Conservation (phyloP, 345 rosid species). For the Linum lewisii region DNA sequence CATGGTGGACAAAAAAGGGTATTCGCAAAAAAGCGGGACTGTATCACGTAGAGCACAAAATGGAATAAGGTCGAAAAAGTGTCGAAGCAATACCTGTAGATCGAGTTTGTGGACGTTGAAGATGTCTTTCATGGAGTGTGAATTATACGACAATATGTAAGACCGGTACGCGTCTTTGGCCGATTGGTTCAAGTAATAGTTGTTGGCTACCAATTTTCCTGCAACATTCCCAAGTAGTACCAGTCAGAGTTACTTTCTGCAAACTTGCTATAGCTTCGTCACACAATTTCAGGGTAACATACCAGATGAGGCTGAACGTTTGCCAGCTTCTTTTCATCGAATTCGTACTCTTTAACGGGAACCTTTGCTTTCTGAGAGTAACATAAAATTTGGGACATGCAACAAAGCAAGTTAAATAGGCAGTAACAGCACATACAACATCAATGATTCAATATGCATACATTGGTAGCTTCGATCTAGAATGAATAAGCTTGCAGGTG, state of each 20-base stretch:
- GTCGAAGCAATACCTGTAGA: slow-evolving; percentile 93
- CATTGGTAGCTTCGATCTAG: too few species aligned
- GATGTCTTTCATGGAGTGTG: slow-evolving; percentile 85
- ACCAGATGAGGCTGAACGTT: slow-evolving; percentile 88
- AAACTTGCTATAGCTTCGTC: background rate
- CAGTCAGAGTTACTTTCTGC: slow-evolving; percentile 3
- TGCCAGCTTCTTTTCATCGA: slow-evolving; percentile 62
- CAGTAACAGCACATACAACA: background rate
- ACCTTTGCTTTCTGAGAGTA: slow-evolving; percentile 70
- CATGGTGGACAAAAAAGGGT: too few species aligned
- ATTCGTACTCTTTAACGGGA: slow-evolving; percentile 82
- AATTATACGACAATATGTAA: slow-evolving; percentile 82
- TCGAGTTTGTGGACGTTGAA: slow-evolving; percentile 92
- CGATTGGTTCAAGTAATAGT: slow-evolving; percentile 63
- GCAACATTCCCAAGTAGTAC: slow-evolving; percentile 17
- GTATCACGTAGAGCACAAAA: background rate
- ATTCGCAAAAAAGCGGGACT: too few species aligned
- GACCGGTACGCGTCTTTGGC: slow-evolving; percentile 94
- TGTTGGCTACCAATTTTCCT: slow-evolving; percentile 73
- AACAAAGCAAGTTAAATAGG: background rate
- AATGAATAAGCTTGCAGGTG: too few species aligned
- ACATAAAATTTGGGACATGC: background rate
- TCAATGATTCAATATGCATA: too few species aligned
- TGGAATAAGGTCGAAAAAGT: background rate
- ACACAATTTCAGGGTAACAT: slow-evolving; percentile 5